Conservation (phyloP, 306 rosid genomes). For the Lathyrus aphaca region DNA sequence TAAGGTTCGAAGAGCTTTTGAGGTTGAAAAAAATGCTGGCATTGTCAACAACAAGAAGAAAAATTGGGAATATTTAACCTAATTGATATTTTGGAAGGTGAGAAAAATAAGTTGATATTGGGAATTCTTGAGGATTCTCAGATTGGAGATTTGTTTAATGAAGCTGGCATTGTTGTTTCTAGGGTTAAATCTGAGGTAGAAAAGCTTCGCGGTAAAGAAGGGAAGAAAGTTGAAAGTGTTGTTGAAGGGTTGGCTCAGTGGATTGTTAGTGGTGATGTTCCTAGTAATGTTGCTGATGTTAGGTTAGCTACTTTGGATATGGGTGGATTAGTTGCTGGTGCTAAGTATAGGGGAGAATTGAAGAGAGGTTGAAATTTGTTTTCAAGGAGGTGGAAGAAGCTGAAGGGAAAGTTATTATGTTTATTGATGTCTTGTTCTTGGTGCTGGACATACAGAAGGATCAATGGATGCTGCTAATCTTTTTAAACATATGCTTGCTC, state of each 20-base stretch:
- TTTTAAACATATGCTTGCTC: no score
- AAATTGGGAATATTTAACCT: slow-evolving; percentile 38
- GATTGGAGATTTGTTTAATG: no score
- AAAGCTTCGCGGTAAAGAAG: no score
- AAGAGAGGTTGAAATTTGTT: slow-evolving; percentile 43
- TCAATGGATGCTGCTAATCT: no score
- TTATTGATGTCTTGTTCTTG: slow-evolving; percentile 50
- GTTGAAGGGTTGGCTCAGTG: slow-evolving; percentile 89
- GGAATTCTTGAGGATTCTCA: no score
- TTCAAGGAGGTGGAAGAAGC: slow-evolving; percentile 89
- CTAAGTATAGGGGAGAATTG: slow-evolving; percentile 34
- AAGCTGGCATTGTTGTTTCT: no score
- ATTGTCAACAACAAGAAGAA: slow-evolving; percentile 36
- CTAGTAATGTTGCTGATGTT: slow-evolving; percentile 79
- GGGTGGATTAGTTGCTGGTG: slow-evolving; percentile 87
- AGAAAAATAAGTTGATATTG: no score
- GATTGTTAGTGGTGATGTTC: slow-evolving; percentile 76
- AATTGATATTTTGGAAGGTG: neutral
- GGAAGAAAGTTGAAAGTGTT: no score
- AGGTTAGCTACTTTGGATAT: slow-evolving; percentile 84
- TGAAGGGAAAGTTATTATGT: slow-evolving; percentile 79
- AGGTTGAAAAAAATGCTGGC: slow-evolving; percentile 69
- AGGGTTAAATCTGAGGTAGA: no score
- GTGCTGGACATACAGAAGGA: no score
- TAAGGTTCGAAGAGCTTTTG: slow-evolving; percentile 60